phyloP scores from a whole-genome alignment of 768 basidiomycete species.

The Lactarius akahatsu region DNA sequence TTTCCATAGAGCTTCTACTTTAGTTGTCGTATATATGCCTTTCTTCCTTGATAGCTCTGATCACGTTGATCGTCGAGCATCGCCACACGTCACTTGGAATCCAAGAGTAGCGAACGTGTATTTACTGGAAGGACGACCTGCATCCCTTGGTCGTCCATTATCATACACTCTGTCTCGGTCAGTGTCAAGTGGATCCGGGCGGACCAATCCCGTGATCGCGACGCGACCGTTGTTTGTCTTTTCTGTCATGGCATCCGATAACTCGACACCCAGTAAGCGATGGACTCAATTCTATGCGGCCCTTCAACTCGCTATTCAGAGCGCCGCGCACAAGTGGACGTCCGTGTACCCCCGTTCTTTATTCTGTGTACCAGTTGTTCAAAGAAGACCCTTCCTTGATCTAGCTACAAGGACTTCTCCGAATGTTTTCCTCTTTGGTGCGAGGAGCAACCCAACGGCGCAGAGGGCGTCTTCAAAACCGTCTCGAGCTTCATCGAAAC shows the following conservation, averaged over 20 bases:
- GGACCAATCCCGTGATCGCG: slow-evolving; percentile 13
- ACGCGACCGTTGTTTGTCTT: neutral
- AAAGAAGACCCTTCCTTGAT: neutral
- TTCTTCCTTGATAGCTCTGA: no score
- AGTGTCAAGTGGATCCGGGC: no score
- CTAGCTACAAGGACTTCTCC: slow-evolving; percentile 49
- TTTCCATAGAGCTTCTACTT: neutral
- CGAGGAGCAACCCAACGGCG: slow-evolving; percentile 39
- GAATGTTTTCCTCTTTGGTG: slow-evolving; percentile 43
- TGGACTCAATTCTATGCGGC: slow-evolving; percentile 54
- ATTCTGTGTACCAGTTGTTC: neutral
- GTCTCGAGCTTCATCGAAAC: slow-evolving; percentile 73
- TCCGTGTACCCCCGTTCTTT: slow-evolving; percentile 34
- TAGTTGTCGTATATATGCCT: no score
- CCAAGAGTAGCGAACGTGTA: no score
- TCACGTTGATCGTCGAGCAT: no score
- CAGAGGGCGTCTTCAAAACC: slow-evolving; percentile 45
- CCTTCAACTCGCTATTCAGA: slow-evolving; percentile 52
- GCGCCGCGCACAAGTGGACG: slow-evolving; percentile 56
- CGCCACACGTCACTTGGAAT: no score
- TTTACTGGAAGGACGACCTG: no score
- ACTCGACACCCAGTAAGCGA: slow-evolving; percentile 40
- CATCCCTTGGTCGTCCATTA: no score
- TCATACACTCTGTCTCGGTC: no score
- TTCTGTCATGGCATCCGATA: slow-evolving; percentile 33